phyloP scores from a whole-genome alignment of 208 protist genomes.

The Leishmania tarentolae region DNA sequence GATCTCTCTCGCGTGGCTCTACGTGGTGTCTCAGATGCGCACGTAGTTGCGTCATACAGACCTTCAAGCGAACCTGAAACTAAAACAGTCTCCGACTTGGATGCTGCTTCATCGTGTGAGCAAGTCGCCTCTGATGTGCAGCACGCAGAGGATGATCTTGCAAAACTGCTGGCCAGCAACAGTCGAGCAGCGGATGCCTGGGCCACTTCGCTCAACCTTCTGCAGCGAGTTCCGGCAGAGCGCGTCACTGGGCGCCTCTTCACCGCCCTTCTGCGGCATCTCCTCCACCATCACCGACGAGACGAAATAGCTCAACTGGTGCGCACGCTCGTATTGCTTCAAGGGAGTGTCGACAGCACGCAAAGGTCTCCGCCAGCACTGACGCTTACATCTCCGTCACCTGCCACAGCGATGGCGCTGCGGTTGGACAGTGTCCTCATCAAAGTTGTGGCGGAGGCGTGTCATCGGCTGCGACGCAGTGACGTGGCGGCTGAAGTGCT shows the following conservation, averaged over 20 bases:
- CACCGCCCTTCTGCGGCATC: slow-evolving; percentile 12
- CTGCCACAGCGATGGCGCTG: slow-evolving; percentile 16
- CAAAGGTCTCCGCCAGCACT: background rate
- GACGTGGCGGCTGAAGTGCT: slow-evolving; percentile 14
- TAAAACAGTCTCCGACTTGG: background rate
- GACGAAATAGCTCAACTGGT: slow-evolving; percentile 8
- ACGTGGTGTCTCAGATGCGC: background rate
- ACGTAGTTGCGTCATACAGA: background rate
- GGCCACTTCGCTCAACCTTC: slow-evolving; percentile 9
- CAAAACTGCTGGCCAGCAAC: background rate
- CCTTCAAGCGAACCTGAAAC: background rate
- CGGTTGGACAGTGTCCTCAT: slow-evolving; percentile 13
- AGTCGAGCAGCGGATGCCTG: background rate
- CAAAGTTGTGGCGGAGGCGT: slow-evolving; percentile 24
- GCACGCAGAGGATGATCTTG: background rate
- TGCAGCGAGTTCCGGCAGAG: slow-evolving; percentile 7
- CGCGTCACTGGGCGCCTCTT: slow-evolving; percentile 24
- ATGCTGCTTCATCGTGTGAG: background rate
- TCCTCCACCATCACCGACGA: slow-evolving; percentile 14
- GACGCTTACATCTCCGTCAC: slow-evolving; percentile 5
- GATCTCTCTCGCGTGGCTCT: slow-evolving; percentile 1
- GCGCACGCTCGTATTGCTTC: slow-evolving; percentile 1
- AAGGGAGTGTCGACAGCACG: background rate
- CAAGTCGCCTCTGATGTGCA: background rate
- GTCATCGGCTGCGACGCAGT: slow-evolving; percentile 8